These are phyloP conservation scores for Penicillium decumbens DNA, from an alignment of 2,329 filamentous ascomycete species.

Conservation along the genomic window DNA sequence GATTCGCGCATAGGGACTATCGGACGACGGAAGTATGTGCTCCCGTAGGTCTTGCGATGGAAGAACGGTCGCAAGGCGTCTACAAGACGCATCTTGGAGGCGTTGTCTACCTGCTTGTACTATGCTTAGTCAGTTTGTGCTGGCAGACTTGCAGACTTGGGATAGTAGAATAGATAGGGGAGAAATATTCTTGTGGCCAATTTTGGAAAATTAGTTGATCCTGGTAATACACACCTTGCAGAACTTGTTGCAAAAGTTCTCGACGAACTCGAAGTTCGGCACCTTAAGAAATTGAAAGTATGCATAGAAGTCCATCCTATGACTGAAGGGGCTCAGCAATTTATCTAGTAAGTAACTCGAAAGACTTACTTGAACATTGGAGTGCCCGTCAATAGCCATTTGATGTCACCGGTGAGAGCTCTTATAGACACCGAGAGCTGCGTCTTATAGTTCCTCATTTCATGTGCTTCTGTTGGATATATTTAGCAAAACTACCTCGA, in stretches of 20 bases:
- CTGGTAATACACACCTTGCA: conserved; percentile 18
- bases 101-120: conserved; percentile 11
- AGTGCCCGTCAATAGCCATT: conserved; percentile 40
- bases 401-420: conserved; percentile 31
- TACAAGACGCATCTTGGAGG: conserved; percentile 21
- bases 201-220: neutral
- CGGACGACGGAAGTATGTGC: conserved; percentile 50
- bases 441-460: conserved; percentile 38
- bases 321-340: conserved; percentile 13
- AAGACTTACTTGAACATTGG: conserved; percentile 35
- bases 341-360: neutral
- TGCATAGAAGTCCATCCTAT: conserved; percentile 37
- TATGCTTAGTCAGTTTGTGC: neutral
- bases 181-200: neutral
- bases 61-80: conserved; percentile 43
- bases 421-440: conserved; percentile 32
- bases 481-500: neutral
- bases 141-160: neutral
- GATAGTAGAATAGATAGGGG: neutral
- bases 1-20: conserved; percentile 54
- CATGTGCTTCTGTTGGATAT: conserved; percentile 27
- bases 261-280: conserved; percentile 22
- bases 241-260: conserved; percentile 25
- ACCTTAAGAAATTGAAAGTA: conserved; percentile 38
- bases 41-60: conserved; percentile 53